These are phyloP conservation scores for Sugiyamaella americana DNA, from an alignment of 805 yeast species.

Conservation along the genomic window DNA sequence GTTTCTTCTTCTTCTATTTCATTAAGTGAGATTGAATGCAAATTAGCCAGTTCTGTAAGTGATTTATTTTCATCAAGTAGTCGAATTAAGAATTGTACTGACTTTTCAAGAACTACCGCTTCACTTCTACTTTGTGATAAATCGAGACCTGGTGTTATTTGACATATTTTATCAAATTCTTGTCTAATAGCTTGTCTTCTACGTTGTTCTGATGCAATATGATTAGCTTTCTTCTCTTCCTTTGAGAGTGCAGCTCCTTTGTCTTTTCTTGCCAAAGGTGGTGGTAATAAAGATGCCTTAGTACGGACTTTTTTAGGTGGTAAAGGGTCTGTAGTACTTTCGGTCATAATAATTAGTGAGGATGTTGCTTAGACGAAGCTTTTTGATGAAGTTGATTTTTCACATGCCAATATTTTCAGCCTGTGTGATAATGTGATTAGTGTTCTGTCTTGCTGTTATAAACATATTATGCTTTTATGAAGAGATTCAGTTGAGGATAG, in stretches of 20 bases:
- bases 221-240: conserved; percentile 54
- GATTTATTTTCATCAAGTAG: background rate
- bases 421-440: too few relatives aligned
- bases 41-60: background rate
- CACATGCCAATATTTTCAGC: too few relatives aligned
- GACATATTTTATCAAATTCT: conserved; percentile 71
- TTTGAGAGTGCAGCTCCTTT: conserved; percentile 20
- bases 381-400: too few relatives aligned
- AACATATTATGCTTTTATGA: too few relatives aligned
- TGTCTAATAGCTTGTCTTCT: conserved; percentile 79
- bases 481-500: too few relatives aligned
- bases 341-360: too few relatives aligned
- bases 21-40: background rate
- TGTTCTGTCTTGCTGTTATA: too few relatives aligned
- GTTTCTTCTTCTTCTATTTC: too few relatives aligned
- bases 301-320: conserved; percentile 11
- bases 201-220: conserved; percentile 80
- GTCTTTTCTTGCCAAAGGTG: conserved; percentile 5
- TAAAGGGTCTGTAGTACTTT: background rate
- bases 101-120: conserved; percentile 60
- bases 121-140: conserved; percentile 77
- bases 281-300: conserved; percentile 12
- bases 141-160: conserved; percentile 65
- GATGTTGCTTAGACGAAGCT: too few relatives aligned
- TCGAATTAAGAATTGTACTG: background rate